Base-by-base conservation (phyloP, 495 filamentous ascomycete genomes). In the Penicillium daleae region DNA sequence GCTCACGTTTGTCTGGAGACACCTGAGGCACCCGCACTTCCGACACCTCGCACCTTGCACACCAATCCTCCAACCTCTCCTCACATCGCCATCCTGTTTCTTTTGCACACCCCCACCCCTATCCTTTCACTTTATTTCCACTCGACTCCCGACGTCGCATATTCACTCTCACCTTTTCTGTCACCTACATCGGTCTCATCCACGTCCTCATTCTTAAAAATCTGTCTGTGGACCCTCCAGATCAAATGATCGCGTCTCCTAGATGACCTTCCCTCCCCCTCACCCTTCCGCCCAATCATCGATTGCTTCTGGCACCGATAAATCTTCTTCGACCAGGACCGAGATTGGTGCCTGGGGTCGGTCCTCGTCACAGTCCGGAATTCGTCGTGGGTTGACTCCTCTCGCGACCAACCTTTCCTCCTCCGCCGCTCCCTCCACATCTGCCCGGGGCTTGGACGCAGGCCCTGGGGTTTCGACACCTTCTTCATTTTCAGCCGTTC, bases 251-350 rank as follows among this genome's bases (percentile, higher is more conserved):
- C 76, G 78, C 76, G 77, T 81, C 81, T 83, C 82, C 82, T 85
- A 85, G 83, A 86, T 86, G 84, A 86, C 78, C 82, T 84, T 83
- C 79, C 82, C 81, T 82, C 79, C 83, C 78, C 82, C 83, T 80
- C 79, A 80, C 75, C 81, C 82, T 82, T 81, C 80, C 79, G 78
- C 82, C 77, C 82, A 83, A 78, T 83, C 86, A 78, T 85, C 84
- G 76, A 85, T 80, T 79, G 80, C 80, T 83, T 81, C 83, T 77
- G 80, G 79, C 79, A 78, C 80, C 72, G 80, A 82, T 74, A 84
- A 79, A 72, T 75, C 79, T 69, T 80, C 83, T 63, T 82, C 83
- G 76, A 76, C 80, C 76, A 78, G 83, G 71, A 73, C 81, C 72
- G 73, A 86, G 78, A 84, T 84, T 77, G 82, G 84, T 75, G 78